Conservation (phyloP, 805 yeast genomes). For the Zygoascus flipseniorum region DNA sequence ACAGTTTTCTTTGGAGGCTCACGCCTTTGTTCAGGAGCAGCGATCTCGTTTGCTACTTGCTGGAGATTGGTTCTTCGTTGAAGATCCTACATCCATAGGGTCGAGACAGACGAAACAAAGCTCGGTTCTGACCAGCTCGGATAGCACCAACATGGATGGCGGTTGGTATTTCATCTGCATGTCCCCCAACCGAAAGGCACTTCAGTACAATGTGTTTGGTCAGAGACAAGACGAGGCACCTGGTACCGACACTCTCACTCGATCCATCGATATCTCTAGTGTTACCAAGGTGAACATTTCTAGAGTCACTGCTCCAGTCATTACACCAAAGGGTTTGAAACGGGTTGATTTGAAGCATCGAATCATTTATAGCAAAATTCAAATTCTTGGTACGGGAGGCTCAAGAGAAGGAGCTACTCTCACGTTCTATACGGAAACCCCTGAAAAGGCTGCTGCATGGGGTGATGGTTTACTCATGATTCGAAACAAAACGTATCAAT, state of each 20-base stretch:
- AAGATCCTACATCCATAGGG: constrained; percentile 34
- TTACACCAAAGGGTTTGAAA: constrained; percentile 27
- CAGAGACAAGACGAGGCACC: constrained; percentile 43
- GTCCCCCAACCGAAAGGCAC: constrained; percentile 56
- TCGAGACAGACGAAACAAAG: neutral
- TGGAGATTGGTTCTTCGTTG: constrained; percentile 76
- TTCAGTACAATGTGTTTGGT: constrained; percentile 53
- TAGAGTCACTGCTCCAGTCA: constrained; percentile 28
- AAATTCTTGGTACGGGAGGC: constrained; percentile 35
- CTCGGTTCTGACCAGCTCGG: neutral
- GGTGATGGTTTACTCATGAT: constrained; percentile 63
- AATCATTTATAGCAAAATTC: constrained; percentile 47
- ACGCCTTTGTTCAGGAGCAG: constrained; percentile 67
- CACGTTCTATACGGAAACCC: constrained; percentile 61
- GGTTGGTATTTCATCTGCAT: constrained; percentile 44
- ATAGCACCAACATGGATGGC: neutral
- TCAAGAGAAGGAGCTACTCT: constrained; percentile 34
- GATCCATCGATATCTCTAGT: constrained; percentile 18
- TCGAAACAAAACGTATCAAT: constrained; percentile 31
- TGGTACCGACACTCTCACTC: constrained; percentile 33
- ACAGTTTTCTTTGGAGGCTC: constrained; percentile 46
- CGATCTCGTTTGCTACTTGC: constrained; percentile 60
- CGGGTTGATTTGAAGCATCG: constrained; percentile 52
- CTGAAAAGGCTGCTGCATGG: constrained; percentile 64
- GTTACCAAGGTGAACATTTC: constrained; percentile 42